Evolutionary conservation across 495 filamentous ascomycete species (phyloP).

Genomic region (Umbilicaria muhlenbergii): DNA sequence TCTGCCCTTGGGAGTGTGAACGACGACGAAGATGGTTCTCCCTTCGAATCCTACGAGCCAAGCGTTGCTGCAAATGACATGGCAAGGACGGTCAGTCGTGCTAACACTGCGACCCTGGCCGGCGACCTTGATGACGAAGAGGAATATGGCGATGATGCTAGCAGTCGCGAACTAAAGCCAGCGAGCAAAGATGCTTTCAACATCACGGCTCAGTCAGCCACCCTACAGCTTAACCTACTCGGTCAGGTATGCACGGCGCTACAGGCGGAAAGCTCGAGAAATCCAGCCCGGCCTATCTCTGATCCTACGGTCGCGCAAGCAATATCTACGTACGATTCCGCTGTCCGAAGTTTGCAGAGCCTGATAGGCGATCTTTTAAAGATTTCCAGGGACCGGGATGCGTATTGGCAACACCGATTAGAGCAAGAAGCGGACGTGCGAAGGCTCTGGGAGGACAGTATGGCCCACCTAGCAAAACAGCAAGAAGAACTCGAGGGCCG

Average conservation of each 20-base stretch:
- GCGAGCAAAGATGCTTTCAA: conserved; percentile 80
- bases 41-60: conserved; percentile 41
- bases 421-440: conserved; percentile 78
- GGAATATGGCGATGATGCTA: conserved; percentile 69
- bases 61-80: conserved; percentile 36
- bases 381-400: conserved; percentile 83
- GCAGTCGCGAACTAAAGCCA: conserved; percentile 55
- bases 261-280: conserved; percentile 51
- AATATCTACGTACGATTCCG: conserved; percentile 73
- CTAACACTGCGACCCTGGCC: conserved; percentile 20
- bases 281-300: conserved; percentile 51
- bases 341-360: conserved; percentile 72
- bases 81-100: conserved; percentile 22
- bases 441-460: conserved; percentile 96
- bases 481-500: conserved; percentile 79
- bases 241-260: conserved; percentile 70
- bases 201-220: conserved; percentile 89
- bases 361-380: conserved; percentile 77
- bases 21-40: conserved; percentile 41
- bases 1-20: conserved; percentile 22
- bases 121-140: conserved; percentile 59
- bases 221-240: conserved; percentile 79
- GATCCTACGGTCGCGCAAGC: conserved; percentile 66
- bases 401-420: conserved; percentile 91
- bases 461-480: conserved; percentile 83